Base-by-base conservation (phyloP, 2,329 filamentous ascomycete species). In the Daldinia eschscholtzii region DNA sequence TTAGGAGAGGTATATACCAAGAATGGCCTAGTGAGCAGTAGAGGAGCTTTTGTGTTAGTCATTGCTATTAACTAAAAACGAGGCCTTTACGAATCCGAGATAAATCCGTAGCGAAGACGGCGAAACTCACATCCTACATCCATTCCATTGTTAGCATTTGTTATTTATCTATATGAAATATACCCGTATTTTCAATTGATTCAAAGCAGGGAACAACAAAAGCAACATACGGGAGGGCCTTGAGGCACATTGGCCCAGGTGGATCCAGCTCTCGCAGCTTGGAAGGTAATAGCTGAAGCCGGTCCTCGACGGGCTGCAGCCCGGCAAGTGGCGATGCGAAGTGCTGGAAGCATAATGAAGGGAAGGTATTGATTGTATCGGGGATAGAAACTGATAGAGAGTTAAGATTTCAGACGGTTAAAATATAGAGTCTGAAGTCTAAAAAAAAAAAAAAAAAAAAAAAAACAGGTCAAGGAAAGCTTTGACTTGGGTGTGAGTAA, bases 161-260 rank as follows among this genome's bases (percentile, higher is more conserved):
- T 39, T 13, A 28, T 72, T 42, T 39, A 39, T 57, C 28, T 15
- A 44, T 52, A 15, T 39, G 33, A 39, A 39, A 15, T 15, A 15
- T 13, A 15, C 35, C 4, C 57, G 69, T 59, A 73, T 71, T 68
- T 74, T 76, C 75, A 67, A 62, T 63, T 55, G 20, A 23, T 39
- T 52, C 18, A 61, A 50, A 63, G 35, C 26, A 63, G 1, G 9
- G 37, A 10, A n/a, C 64, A 44, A 55, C 37, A 48, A 61, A 58
- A 37, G 67, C 48, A 44, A 88, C 92, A 83, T 89, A 96, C 94
- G 80, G 95, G 94, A 88, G 95, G 95, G 72, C 95, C 95, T 84
- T 98, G 93, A 74, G 93, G 91, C 63, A 98, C 93, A 78, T 92
- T 92, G 79, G 93, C 89, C 94, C 95, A 98, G 74, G 92, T 93